Evolutionary conservation across 441 rosid species (phyloP).

Genomic region (Pelargonium exstipulatum): DNA sequence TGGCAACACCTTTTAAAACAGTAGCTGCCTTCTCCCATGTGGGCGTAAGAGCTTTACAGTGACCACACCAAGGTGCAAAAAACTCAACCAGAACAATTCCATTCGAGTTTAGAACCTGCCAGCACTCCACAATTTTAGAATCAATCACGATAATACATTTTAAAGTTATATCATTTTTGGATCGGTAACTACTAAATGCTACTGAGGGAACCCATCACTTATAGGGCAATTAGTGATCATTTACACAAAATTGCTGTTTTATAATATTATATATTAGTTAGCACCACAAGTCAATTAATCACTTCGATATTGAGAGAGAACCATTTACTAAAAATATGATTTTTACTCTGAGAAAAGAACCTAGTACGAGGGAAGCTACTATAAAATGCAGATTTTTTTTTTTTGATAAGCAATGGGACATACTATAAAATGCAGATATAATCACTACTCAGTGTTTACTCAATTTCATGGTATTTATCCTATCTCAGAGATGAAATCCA

Average conservation of each 20-base stretch:
- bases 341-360: neutral
- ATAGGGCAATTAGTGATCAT: neutral
- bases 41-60: constrained; percentile 84
- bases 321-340: neutral
- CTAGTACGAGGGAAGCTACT: neutral
- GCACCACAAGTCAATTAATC: neutral
- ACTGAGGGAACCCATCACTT: neutral
- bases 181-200: neutral
- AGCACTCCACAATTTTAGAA: constrained; percentile 2
- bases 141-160: neutral
- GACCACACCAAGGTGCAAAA: constrained; percentile 99
- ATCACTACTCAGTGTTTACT: neutral
- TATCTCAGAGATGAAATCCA: neutral
- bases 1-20: constrained; percentile 83
- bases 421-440: neutral
- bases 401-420: neutral
- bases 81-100: constrained; percentile 89
- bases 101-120: constrained; percentile 78
- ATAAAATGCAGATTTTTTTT: neutral
- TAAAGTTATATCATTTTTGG: neutral
- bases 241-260: neutral
- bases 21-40: constrained; percentile 90
- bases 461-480: neutral
- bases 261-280: neutral
- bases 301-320: neutral